phyloP scores from a whole-genome alignment of 345 rosid species.

The Odontarrhena argentea region DNA sequence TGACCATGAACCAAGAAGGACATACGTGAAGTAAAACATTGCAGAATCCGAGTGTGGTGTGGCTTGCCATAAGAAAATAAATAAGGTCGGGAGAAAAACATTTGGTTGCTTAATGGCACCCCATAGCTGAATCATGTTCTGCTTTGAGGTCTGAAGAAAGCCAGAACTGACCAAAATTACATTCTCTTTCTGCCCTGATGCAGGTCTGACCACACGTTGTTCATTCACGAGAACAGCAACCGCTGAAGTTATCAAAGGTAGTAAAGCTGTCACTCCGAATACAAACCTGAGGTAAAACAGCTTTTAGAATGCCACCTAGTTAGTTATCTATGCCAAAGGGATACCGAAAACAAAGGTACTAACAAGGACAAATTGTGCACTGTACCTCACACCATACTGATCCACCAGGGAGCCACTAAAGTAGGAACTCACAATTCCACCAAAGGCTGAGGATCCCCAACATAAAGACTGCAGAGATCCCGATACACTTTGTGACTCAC shows the following conservation, averaged over 20 bases:
- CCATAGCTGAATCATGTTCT: constrained; percentile 65
- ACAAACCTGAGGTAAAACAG: constrained; percentile 71
- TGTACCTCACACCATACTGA: constrained; percentile 84
- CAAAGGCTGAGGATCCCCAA: constrained; percentile 99
- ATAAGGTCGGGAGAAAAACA: constrained; percentile 81
- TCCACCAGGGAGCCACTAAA: constrained; percentile 94
- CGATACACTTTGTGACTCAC: constrained; percentile 90
- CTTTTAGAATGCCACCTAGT: constrained; percentile 38
- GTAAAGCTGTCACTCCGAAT: constrained; percentile 88
- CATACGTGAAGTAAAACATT: constrained; percentile 96
- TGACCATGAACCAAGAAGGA: constrained; percentile 10
- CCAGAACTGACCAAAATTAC: constrained; percentile 46
- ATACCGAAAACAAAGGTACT: background rate
- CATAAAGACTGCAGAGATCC: constrained; percentile 94
- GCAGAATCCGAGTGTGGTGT: constrained; percentile 99
- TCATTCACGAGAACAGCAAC: constrained; percentile 95
- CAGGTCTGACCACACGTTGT: constrained; percentile 55
- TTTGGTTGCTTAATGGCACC: constrained; percentile 75
- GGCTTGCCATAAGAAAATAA: constrained; percentile 97
- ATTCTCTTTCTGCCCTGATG: constrained; percentile 46
- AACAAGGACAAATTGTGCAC: constrained; percentile 12
- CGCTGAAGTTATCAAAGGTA: constrained; percentile 83
- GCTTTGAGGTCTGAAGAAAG: constrained; percentile 72
- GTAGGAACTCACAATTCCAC: constrained; percentile 94
- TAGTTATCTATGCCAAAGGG: constrained; percentile 26